Conservation (phyloP, 495 filamentous ascomycete species). For the Hypoxylon lenormandii region DNA sequence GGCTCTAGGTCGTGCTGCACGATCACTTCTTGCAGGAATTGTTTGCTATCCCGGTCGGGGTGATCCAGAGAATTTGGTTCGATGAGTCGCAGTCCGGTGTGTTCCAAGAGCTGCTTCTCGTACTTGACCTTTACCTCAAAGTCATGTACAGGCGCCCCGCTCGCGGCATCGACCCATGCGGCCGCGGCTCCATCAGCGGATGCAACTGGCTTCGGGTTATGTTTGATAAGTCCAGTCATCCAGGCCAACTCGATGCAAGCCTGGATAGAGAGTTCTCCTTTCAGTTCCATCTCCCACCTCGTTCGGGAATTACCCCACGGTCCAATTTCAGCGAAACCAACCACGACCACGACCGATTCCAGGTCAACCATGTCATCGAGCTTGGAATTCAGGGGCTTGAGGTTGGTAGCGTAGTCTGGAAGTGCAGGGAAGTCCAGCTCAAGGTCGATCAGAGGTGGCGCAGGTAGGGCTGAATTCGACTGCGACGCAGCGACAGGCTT, state of each 20-base stretch:
- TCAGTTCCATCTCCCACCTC: slow-evolving; percentile 91
- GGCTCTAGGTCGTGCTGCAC: slow-evolving; percentile 95
- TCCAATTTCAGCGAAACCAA: slow-evolving; percentile 87
- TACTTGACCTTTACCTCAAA: slow-evolving; percentile 88
- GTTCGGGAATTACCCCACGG: slow-evolving; percentile 93
- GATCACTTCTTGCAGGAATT: slow-evolving; percentile 94
- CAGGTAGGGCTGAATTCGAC: slow-evolving; percentile 75
- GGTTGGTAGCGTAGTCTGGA: slow-evolving; percentile 85
- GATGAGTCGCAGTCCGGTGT: slow-evolving; percentile 88
- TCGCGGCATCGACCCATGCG: slow-evolving; percentile 86
- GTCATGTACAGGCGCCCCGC: slow-evolving; percentile 84
- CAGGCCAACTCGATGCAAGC: slow-evolving; percentile 93
- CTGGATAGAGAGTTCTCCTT: slow-evolving; percentile 86
- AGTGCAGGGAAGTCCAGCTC: slow-evolving; percentile 90
- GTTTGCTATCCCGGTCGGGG: slow-evolving; percentile 95
- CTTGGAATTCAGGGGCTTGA: slow-evolving; percentile 83
- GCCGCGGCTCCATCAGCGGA: slow-evolving; percentile 82
- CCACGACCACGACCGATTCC: slow-evolving; percentile 97
- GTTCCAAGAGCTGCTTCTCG: slow-evolving; percentile 87
- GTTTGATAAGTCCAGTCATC: slow-evolving; percentile 93
- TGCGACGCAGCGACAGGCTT: slow-evolving; percentile 85
- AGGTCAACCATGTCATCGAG: slow-evolving; percentile 97
- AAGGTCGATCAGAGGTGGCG: slow-evolving; percentile 91
- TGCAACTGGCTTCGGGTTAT: slow-evolving; percentile 76
- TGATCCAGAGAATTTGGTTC: slow-evolving; percentile 89